phyloP scores from a whole-genome alignment of 2,329 filamentous ascomycete species.

The Cladosporium austrohemisphaericum region DNA sequence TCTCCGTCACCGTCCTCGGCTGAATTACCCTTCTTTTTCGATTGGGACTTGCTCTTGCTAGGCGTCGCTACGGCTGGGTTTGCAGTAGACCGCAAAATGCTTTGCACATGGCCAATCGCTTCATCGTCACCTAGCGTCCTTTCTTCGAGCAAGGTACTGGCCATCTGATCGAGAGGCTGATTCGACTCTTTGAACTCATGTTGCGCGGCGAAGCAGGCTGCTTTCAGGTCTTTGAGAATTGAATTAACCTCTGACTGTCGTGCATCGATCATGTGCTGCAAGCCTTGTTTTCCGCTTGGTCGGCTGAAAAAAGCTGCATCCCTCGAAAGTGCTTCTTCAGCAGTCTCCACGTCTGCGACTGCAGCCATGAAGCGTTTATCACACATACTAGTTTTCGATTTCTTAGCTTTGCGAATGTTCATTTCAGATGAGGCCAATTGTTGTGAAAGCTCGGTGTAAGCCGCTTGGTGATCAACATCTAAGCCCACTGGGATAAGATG shows the following conservation, averaged over 20 bases:
- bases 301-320: constrained; percentile 30
- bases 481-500: constrained; percentile 44
- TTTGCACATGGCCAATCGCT: not conserved
- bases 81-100: not conserved
- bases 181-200: not conserved
- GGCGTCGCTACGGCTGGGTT: not conserved
- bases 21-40: not conserved
- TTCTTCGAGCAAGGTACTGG: not conserved
- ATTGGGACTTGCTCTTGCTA: not conserved
- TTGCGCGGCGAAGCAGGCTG: not conserved
- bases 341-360: constrained; percentile 42
- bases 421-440: constrained; percentile 52
- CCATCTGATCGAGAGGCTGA: not conserved
- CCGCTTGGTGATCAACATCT: constrained; percentile 46
- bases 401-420: constrained; percentile 39
- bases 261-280: constrained; percentile 16
- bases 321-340: constrained; percentile 54
- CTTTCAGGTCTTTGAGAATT: not conserved
- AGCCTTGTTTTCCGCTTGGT: not conserved
- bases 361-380: constrained; percentile 46
- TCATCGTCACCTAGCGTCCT: not conserved
- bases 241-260: constrained; percentile 16
- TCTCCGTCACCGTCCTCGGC: not conserved
- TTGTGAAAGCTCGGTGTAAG: constrained; percentile 55
- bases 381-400: constrained; percentile 30